These are phyloP conservation scores for Globisporangium yorkense DNA, from an alignment of 352 stramenopile species.

Conservation along the genomic window DNA sequence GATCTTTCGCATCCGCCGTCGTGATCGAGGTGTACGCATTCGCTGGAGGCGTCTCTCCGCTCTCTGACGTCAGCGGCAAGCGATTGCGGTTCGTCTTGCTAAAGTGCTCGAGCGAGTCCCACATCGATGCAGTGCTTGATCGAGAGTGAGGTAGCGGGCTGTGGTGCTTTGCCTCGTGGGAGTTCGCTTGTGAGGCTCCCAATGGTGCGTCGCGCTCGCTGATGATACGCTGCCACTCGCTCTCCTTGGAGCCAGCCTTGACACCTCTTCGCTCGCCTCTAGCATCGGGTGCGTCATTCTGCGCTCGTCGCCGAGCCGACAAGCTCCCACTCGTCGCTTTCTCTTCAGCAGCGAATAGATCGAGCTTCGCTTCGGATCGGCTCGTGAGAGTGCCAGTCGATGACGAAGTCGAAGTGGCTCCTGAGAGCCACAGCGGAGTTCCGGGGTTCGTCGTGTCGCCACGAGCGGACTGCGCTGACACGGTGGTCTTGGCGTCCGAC, in stretches of 20 bases:
- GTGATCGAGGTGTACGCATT: background rate
- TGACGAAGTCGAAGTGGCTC: background rate
- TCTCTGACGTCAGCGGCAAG: constrained; percentile 14
- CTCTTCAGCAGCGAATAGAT: constrained; percentile 8
- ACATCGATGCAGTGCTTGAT: constrained; percentile 18
- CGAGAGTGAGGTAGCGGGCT: background rate
- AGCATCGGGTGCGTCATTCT: background rate
- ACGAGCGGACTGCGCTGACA: background rate
- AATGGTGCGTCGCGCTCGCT: background rate
- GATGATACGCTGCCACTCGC: background rate
- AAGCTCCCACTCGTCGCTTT: constrained; percentile 2
- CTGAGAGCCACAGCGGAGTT: constrained; percentile 15
- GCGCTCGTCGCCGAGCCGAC: constrained; percentile 8
- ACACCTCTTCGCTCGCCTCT: background rate
- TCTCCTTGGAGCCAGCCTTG: background rate
- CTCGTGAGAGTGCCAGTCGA: background rate
- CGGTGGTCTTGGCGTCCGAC: background rate
- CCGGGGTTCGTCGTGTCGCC: background rate
- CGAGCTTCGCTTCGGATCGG: constrained; percentile 8
- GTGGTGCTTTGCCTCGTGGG: background rate
- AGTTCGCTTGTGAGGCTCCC: background rate
- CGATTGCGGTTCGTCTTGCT: constrained; percentile 68
- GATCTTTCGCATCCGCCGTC: constrained; percentile 2
- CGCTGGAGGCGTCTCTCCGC: background rate
- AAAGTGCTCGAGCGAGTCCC: constrained; percentile 79